A percentile compares a stretch with the other conserved stretches of the same genome.
These are phyloP conservation scores for Picea abies DNA, from an alignment of 83 land plant species.

Conservation along the genomic window DNA sequence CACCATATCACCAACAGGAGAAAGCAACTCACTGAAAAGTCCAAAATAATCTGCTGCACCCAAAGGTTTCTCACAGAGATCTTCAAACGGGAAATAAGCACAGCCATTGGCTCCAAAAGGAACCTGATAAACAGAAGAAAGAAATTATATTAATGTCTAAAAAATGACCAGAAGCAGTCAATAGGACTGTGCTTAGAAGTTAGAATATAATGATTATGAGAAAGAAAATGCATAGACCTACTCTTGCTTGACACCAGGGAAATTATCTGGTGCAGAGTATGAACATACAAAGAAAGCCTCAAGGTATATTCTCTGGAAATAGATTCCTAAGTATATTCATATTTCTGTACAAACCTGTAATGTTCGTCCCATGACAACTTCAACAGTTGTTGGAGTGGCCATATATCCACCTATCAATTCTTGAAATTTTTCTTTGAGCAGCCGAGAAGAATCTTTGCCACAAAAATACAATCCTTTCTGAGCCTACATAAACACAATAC, in stretches of 20 bases:
- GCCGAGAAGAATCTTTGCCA: constrained; percentile 43
- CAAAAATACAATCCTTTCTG: constrained; percentile 81
- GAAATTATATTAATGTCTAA: constrained; percentile 5
- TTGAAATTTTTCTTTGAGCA: constrained; percentile 68
- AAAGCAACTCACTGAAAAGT: constrained; percentile 74
- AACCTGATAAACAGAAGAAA: constrained; percentile 44
- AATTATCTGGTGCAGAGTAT: neutral
- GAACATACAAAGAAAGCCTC: neutral
- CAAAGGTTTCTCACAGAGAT: constrained; percentile 92
- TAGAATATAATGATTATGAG: neutral
- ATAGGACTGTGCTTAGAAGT: neutral
- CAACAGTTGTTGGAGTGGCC: constrained; percentile 67
- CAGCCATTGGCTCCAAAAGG: constrained; percentile 92
- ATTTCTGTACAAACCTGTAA: constrained; percentile 49
- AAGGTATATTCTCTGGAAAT: neutral
- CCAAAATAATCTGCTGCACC: constrained; percentile 99
- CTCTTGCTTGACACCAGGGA: neutral
- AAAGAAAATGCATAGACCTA: neutral
- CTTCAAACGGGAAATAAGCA: constrained; percentile 88
- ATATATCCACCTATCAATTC: constrained; percentile 48
- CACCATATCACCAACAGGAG: constrained; percentile 7
- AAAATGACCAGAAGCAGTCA: neutral
- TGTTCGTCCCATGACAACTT: constrained; percentile 92
- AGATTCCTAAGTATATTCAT: neutral
- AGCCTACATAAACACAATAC: constrained; percentile 45